Evolutionary conservation across 1,284 basidiomycete genomes (phyloP).

Genomic region (Coniferiporia sulphurascens): DNA sequence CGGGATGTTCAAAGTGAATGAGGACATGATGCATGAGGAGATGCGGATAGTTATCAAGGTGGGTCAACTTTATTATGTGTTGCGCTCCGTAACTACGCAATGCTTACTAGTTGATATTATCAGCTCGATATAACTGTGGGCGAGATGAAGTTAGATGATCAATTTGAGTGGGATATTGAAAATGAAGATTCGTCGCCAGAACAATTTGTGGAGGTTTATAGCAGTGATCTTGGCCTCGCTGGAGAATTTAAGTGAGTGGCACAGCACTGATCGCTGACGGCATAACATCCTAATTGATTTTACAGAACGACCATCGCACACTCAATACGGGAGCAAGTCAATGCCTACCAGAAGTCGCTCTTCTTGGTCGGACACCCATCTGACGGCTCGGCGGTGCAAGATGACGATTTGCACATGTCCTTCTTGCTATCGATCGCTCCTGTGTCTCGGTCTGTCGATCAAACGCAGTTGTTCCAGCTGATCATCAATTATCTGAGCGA

Average conservation of each 20-base stretch:
- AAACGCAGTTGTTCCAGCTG: constrained; percentile 81
- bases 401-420: constrained; percentile 88
- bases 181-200: constrained; percentile 81
- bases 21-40: constrained; percentile 66
- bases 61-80: not conserved
- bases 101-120: not conserved
- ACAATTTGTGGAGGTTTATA: constrained; percentile 86
- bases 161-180: constrained; percentile 97
- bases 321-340: constrained; percentile 93
- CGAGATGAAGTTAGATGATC: constrained; percentile 90
- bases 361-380: constrained; percentile 87
- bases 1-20: constrained; percentile 53
- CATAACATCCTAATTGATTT: constrained; percentile 17
- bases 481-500: constrained; percentile 86
- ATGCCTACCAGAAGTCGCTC: constrained; percentile 88
- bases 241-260: constrained; percentile 85
- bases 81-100: constrained; percentile 11
- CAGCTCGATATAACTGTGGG: constrained; percentile 96
- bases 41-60: constrained; percentile 91
- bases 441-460: constrained; percentile 66
- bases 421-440: constrained; percentile 80
- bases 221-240: constrained; percentile 82
- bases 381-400: constrained; percentile 74
- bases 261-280: not conserved
- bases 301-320: constrained; percentile 90